A percentile compares a stretch with the other conserved stretches of the same genome.
phyloP scores from a whole-genome alignment of 768 basidiomycete species.

The Dacryopinax spathularia region DNA sequence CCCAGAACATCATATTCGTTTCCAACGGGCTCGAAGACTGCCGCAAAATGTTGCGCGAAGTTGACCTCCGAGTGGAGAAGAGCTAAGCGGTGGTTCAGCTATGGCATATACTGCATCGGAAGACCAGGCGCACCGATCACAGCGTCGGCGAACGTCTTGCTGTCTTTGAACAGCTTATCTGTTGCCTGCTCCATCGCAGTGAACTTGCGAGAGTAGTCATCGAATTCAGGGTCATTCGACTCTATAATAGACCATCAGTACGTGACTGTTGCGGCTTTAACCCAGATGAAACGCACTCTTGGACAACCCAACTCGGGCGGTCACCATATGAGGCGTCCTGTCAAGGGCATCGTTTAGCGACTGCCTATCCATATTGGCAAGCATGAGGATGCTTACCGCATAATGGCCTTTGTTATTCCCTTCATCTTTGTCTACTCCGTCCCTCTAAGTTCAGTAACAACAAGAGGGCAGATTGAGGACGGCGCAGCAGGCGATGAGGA shows the following conservation, averaged over 20 bases:
- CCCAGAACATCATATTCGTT: constrained; percentile 67
- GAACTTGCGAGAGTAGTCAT: constrained; percentile 73
- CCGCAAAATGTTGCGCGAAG: constrained; percentile 48
- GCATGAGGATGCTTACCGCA: constrained; percentile 37
- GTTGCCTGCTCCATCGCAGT: constrained; percentile 58
- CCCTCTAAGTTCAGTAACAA: background rate
- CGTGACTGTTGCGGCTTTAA: constrained; percentile 6
- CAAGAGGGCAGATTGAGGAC: background rate
- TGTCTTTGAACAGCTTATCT: constrained; percentile 86
- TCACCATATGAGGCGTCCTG: constrained; percentile 85
- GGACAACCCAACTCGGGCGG: constrained; percentile 74
- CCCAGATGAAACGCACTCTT: constrained; percentile 48
- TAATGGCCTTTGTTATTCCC: constrained; percentile 63
- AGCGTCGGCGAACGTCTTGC: constrained; percentile 70
- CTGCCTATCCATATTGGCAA: background rate
- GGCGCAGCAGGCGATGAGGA: background rate
- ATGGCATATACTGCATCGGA: background rate
- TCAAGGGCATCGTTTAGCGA: background rate
- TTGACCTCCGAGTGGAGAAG: constrained; percentile 53
- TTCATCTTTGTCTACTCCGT: constrained; percentile 43
- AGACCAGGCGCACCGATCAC: constrained; percentile 44
- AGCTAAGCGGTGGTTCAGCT: constrained; percentile 25
- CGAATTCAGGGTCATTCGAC: constrained; percentile 78
- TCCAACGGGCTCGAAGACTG: constrained; percentile 48
- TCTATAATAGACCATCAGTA: constrained; percentile 29